Base-by-base conservation (phyloP, 1,139 yeast species). In the Arxiozyma heterogenica region DNA sequence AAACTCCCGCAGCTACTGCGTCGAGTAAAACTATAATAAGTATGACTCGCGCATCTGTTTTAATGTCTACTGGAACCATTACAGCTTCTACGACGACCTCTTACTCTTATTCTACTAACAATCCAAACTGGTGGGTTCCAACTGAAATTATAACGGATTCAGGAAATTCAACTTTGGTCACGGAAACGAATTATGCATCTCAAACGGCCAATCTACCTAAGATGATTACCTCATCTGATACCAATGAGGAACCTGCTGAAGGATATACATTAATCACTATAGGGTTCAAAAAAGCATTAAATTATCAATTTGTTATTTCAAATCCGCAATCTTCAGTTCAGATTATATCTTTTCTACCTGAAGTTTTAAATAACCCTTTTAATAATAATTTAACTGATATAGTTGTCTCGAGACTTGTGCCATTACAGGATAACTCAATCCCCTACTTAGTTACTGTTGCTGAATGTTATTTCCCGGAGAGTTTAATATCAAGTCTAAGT, bases 251-350 rank as follows among this genome's bases (percentile, higher is more conserved):
- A 7, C 43, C 42, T 38, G 46, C 51, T 4, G 59, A 68, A 55
- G 67, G 79, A 59, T 84, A 79, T 66, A 73, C 77, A 44, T 66
- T 83, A 53, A 79, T 86, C 52, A 81, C 85, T 15, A 71, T 86
- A 67, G 93, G 93, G n/a, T 85, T 86, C 73, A 81, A 82, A 61
- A 68, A 78, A 50, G 79, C 81, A 15, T 78, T 84, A 71, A 84
- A 84, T 66, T 86, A 84, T 68, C 84, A 85, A 49, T 86, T 84
- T 67, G 85, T 85, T 55, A 89, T 83, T 46, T 71, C 75, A 53
- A 80, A 82, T 64, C 76, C 89, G 1, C 73, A 83, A 58, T 76
- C 89, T 5, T 81, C 89, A 38, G 91, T 91, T 2, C 93, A 86
- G 70, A 83, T 86, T 44, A 83, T 86, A 72, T 81, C 83, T 63